Base-by-base conservation (phyloP, 306 rosid genomes). In the Lithocarpus polystachyus region DNA sequence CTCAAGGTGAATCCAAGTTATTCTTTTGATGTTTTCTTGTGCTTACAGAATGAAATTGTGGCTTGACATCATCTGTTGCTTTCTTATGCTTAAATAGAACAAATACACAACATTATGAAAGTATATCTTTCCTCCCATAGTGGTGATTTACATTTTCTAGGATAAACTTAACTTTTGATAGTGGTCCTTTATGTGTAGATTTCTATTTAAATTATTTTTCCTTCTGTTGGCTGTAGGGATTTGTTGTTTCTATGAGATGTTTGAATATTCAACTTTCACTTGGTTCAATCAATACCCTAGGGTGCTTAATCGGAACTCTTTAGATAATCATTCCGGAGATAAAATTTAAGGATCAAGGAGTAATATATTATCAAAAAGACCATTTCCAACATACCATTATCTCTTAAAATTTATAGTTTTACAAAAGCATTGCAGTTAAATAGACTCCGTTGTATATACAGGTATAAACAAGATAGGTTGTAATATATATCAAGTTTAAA, bases 1-100 rank as follows among this genome's bases (percentile, higher is more conserved):
- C 98, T 95, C 79, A 95, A 95, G 99, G 97, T 95, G 76, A 79
- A 45, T 78, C 43, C 26, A 81, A 75, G 72, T 61, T 62, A 13
- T 60, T 4, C 24, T 33, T 9, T 70, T 75, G 53, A 75, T 61
- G 37, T 2, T 80, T 75, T n/a, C 10, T 64, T 65, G 26, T 80
- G 64, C 23, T 56, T 60, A 61, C 15, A 5, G 26, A 79, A 45
- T 28, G 15, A 61, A 17, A 17, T 51, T 15, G 71, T 51, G 24
- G 43, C 72, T 67, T 67, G 51, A 67, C 24, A 67, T 67, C 52
- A 35, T 67, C 24, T 33, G 2, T 67, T 19, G 24, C 51, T 19
- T 33, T 19, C 14, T 33, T 9, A 33, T 35, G 23, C 23, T 3
- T 22, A 19, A 35, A 35, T 19, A 19, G 52, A 67, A 19, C 6